Base-by-base conservation (phyloP, 176 grass and related monocot species). In the Aegilops umbellulata region DNA sequence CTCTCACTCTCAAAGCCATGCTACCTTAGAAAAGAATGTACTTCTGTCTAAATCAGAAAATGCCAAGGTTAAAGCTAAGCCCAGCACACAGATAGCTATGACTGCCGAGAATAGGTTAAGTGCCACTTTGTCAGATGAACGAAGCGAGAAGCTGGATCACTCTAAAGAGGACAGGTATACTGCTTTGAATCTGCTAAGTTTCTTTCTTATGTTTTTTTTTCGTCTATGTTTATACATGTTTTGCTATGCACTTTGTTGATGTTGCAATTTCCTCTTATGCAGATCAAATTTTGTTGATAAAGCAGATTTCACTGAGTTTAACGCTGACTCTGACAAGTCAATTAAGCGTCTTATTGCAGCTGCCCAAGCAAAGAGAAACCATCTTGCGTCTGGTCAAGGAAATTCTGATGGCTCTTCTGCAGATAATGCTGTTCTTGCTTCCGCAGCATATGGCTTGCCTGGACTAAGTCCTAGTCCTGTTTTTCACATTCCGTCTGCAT, bases 311-410 rank as follows among this genome's bases (percentile, higher is more conserved):
- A 57, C 76, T 35, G 82, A 89, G 77, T 32, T 47, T 70, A 74
- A 78, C 70, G 8, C 69, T 34, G 90, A 92, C 57, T 78, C 82
- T 30, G 78, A 78, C 60, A 96, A 74, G 47, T 99, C 97, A 86
- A 95, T 99, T 90, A 99, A 93, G 77, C 82, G 94, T 92, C 93
- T 99, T 82, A 99, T 99, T 85, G 97, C 97, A 85, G 97, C 89
- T 91, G 97, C 97, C 77, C 97, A 96, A 78, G 94, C 97, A 76
- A 91, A 88, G 87, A 96, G 94, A 80, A 96, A 91, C 35, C 92
- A 96, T 68, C 92, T 96, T 84, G 97, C 73, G 10, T 88, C 86
- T 91, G 76, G 88, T 90, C 92, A 96, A 73, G 87, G 90, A 62
- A 93, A 94, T 38, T 92, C 83, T 79, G 86, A 92, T 77, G 80